phyloP scores from a whole-genome alignment of 164 flowering plant species.

The Platanus orientalis region DNA sequence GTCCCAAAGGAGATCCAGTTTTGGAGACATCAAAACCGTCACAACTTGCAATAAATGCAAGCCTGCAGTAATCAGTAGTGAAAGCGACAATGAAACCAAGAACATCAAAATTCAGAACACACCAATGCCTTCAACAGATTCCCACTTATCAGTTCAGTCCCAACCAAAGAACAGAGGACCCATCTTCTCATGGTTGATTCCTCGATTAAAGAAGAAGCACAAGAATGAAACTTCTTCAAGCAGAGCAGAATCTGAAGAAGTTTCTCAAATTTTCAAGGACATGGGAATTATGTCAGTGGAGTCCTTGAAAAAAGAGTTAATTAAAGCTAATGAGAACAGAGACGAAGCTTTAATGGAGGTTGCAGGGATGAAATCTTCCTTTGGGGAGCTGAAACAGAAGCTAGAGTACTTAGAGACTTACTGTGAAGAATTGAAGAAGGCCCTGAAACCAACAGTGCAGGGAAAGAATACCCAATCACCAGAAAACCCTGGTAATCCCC shows the following conservation, averaged over 20 bases:
- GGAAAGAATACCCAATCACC: too few species aligned
- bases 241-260: constrained; percentile 53
- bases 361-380: too few species aligned
- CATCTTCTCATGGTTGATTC: constrained; percentile 66
- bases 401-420: too few species aligned
- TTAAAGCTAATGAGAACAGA: too few species aligned
- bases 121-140: constrained; percentile 54
- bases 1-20: constrained; percentile 47
- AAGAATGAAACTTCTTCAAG: constrained; percentile 55
- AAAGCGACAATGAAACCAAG: constrained; percentile 25
- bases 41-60: constrained; percentile 66
- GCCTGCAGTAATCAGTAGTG: constrained; percentile 50
- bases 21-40: constrained; percentile 52
- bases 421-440: too few species aligned
- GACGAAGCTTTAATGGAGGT: too few species aligned
- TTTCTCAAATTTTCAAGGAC: constrained; percentile 52
- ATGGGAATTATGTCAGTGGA: constrained; percentile 55
- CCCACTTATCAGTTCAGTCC: too few species aligned
- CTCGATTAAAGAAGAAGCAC: constrained; percentile 62
- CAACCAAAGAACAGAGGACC: too few species aligned
- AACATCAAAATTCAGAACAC: constrained; percentile 33
- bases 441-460: too few species aligned
- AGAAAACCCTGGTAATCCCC: too few species aligned
- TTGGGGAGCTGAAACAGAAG: too few species aligned
- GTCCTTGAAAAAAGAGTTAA: too few species aligned